Conservation (phyloP, 306 rosid genomes). For the Gillenia trifoliata region DNA sequence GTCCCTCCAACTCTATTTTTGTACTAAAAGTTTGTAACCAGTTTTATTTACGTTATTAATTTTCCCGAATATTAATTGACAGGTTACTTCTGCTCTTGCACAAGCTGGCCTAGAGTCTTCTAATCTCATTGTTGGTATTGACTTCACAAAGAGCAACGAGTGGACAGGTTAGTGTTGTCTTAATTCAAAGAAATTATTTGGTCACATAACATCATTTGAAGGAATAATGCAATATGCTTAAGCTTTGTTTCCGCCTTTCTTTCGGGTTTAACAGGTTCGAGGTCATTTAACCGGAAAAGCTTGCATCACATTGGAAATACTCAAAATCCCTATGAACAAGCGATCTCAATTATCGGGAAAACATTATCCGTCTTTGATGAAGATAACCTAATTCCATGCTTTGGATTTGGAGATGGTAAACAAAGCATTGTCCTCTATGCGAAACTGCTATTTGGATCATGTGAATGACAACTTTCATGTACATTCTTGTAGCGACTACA, state of each 20-base stretch:
- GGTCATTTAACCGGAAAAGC: conserved; percentile 73
- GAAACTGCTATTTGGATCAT: background rate
- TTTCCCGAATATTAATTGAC: conserved; percentile 11
- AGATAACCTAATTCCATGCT: conserved; percentile 88
- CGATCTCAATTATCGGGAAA: conserved; percentile 81
- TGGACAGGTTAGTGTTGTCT: conserved; percentile 70
- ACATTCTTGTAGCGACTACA: conserved; percentile 53
- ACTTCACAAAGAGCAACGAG: conserved; percentile 91
- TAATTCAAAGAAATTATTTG: conserved; percentile 18
- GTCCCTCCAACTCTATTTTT: background rate
- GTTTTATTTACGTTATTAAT: background rate
- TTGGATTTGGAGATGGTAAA: conserved; percentile 93
- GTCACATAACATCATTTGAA: background rate
- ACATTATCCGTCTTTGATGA: conserved; percentile 70
- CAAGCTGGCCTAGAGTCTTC: conserved; percentile 92
- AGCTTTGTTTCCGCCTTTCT: background rate
- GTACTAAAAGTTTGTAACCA: background rate
- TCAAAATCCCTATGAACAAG: conserved; percentile 77
- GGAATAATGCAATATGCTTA: conserved; percentile 7
- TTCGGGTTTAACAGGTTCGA: conserved; percentile 45
- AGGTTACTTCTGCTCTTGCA: conserved; percentile 79
- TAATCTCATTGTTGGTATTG: conserved; percentile 86
- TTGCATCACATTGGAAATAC: conserved; percentile 70
- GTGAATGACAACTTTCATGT: background rate
- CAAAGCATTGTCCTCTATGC: background rate